Evolutionary conservation across 805 yeast genomes (phyloP).

Genomic region (Sugiyamaella smithiae): DNA sequence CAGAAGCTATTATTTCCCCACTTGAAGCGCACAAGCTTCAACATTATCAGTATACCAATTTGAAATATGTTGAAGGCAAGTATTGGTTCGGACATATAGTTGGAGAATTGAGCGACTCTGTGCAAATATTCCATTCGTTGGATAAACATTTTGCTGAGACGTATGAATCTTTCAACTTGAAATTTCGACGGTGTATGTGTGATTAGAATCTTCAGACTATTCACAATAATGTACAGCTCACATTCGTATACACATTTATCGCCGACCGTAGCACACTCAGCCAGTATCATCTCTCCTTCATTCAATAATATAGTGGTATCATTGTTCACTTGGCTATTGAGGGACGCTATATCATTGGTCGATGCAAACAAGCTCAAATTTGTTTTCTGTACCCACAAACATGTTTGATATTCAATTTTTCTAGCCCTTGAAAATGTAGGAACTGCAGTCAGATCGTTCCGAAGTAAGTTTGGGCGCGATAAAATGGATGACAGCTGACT

Average conservation of each 20-base stretch:
- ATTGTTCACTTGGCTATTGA: neutral
- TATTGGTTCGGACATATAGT: neutral
- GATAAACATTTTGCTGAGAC: neutral
- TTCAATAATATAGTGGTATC: neutral
- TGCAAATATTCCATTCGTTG: neutral
- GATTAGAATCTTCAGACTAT: neutral
- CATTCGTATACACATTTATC: neutral
- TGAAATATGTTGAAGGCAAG: neutral
- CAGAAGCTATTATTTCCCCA: neutral
- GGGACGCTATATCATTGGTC: neutral
- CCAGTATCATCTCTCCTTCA: neutral
- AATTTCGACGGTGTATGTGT: neutral
- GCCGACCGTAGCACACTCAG: neutral
- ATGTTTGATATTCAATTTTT: neutral
- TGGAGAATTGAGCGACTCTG: neutral
- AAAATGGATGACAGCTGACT: neutral
- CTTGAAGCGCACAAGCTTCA: neutral
- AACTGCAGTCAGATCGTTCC: neutral
- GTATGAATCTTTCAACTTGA: neutral
- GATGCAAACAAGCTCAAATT: neutral
- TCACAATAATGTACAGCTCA: neutral
- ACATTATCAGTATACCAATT: neutral
- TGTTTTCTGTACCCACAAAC: neutral
- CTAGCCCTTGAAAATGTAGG: neutral
- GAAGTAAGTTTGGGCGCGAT: neutral